Base-by-base conservation (phyloP, 805 yeast genomes). In the Isabelozyma gotoi region DNA sequence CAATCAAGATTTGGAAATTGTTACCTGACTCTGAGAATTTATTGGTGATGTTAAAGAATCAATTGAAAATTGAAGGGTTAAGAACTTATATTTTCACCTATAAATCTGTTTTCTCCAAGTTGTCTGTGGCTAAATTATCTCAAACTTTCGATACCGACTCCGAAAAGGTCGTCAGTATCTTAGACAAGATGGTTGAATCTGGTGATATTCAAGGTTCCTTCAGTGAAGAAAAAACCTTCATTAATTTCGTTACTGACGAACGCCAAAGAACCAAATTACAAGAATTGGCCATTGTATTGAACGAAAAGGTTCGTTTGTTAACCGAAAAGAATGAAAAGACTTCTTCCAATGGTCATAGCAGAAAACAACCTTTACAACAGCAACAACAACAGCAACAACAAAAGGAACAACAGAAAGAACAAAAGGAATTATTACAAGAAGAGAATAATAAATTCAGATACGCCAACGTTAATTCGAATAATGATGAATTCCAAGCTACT, bases 1-100 rank as follows among this genome's bases (percentile, higher is more conserved):
- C 88, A 19, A 84, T 92, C 64, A 85, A 85, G 72, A 83, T 87
- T 56, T 94, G 98, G 98, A 78, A 79, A 50, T 76, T 90, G 65
- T 75, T 88, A 65, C 81, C 88, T 46, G 82, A 87, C 53, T 64
- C 81, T 43, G 88, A 80, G 40, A 68, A 74, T 39, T 77, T 88
- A 61, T 82, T 82, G 68, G 68, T 67, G n/a, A 81, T 87, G 84
- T 76, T 94, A 59, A 78, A 77, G 53, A 78, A 77, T 51, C 88
- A 87, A 70, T 78, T 95, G 56, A 96, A 94, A 74, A 73, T 82
- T 42, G 96, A 89, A 68, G 96, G 97, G 38, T 77, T 94, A 60
- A 82, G 96, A 69, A 88, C 97, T n/a, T 94, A 87, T 66, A 74
- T 94, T 51, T 87, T 89, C 76, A 84, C 87, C 50, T 90, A 85